Base-by-base conservation (phyloP, 2,329 filamentous ascomycete genomes). In the Ophiostoma tasmaniense region DNA sequence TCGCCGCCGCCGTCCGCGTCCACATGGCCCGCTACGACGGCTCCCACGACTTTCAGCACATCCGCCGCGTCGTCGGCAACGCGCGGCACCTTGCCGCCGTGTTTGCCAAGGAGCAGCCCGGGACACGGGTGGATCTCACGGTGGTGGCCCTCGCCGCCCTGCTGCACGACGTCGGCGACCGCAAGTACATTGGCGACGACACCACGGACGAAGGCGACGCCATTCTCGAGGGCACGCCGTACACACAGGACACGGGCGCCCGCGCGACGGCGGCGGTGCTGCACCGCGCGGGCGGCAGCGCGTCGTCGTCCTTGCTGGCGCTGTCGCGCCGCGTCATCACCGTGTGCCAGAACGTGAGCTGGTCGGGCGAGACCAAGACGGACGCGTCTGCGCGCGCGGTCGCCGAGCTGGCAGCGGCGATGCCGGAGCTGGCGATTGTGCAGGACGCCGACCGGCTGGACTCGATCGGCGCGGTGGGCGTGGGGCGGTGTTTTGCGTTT, bases 381-480 rank as follows among this genome's bases (percentile, higher is more conserved):
- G n/a, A n/a, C n/a, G n/a, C n/a, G n/a, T n/a, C n/a, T n/a, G n/a
- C n/a, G n/a, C n/a, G n/a, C n/a, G n/a, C n/a, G n/a, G n/a, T n/a
- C n/a, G n/a, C n/a, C n/a, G n/a, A n/a, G 1, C 81, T 93, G n/a
- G 81, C 96, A n/a, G 76, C 76, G 6, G 75, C 79, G 37, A 81
- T 90, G 76, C 91, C 91, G 0, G 92, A 95, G 77, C 81, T 95
- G 42, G 93, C 87, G 0, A 86, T 96, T 65, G 92, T 97, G 39
- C 93, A 97, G 79, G 94, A 97, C 78, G 93, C 93, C 3, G 94
- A 97, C 80, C 84, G 93, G 7, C 81, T 98, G n/a, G 94, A 98
- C 79, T 91, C 93, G 3, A 88, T 97, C 66, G 94, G 93, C 0
- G 92, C 91, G 0, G 86, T 97, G 37, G 94, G 94, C 0, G 89